These are phyloP conservation scores for Aspergillus glaucus DNA, from an alignment of 2,329 filamentous ascomycete genomes.

Conservation along the genomic window DNA sequence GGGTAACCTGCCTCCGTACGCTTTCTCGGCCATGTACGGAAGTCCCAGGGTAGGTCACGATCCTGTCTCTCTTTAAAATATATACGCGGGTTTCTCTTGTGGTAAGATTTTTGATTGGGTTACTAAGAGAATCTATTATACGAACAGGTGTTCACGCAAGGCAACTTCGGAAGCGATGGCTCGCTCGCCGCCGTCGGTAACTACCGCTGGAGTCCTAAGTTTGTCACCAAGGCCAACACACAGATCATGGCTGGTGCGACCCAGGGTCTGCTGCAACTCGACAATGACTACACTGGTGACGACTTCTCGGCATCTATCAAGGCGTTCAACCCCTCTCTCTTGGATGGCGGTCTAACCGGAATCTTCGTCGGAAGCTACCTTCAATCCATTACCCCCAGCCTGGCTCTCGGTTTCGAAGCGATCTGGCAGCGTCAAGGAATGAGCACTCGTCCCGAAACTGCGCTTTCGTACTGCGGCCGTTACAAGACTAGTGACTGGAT, in stretches of 20 bases:
- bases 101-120: background rate
- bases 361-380: conserved; percentile 95
- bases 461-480: conserved; percentile 79
- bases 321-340: conserved; percentile 86
- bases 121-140: conserved; percentile 6
- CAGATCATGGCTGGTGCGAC: conserved; percentile 71
- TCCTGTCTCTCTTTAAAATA: background rate
- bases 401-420: conserved; percentile 83
- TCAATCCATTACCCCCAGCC: conserved; percentile 79
- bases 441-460: conserved; percentile 81
- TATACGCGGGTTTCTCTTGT: background rate
- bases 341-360: conserved; percentile 88
- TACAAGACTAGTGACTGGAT: conserved; percentile 94
- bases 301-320: conserved; percentile 94
- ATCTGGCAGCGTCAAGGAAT: conserved; percentile 87
- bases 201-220: conserved; percentile 73
- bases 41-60: conserved; percentile 69
- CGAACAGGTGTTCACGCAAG: conserved; percentile 83
- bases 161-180: conserved; percentile 88
- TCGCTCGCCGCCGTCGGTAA: conserved; percentile 85
- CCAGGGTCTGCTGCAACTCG: conserved; percentile 85
- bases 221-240: conserved; percentile 81
- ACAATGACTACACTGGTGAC: conserved; percentile 88
- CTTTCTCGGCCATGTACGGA: conserved; percentile 88
- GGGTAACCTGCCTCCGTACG: conserved; percentile 79